Percentiles rank a stretch among this genome's conserved stretches.
These are phyloP conservation scores for Taiwanofungus camphoratus DNA, from an alignment of 1,284 basidiomycete genomes.

Conservation along the genomic window DNA sequence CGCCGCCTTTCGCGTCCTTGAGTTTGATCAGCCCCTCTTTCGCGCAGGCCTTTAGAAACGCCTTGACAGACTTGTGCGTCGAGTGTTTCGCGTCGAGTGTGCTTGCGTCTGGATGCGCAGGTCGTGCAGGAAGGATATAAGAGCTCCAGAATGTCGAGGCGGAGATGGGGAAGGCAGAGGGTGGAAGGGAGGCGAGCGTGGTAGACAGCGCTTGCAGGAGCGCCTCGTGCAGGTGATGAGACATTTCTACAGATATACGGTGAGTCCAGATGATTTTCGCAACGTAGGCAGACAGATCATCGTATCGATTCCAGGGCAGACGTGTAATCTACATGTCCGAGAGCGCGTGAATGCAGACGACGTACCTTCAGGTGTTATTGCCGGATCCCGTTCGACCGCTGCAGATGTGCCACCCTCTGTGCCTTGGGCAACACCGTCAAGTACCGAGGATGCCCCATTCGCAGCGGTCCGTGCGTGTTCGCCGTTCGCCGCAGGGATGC, in stretches of 20 bases:
- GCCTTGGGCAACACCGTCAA: not conserved
- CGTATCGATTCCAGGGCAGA: slow-evolving; percentile 1
- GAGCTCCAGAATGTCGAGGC: slow-evolving; percentile 74
- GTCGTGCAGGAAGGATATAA: slow-evolving; percentile 71
- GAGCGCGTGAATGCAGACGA: not conserved
- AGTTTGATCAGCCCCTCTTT: slow-evolving; percentile 69
- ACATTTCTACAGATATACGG: slow-evolving; percentile 44
- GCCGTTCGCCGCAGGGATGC: not conserved
- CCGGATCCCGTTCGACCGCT: slow-evolving; percentile 5
- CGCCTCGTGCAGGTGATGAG: slow-evolving; percentile 57
- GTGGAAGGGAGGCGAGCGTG: slow-evolving; percentile 40
- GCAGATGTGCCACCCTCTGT: slow-evolving; percentile 8
- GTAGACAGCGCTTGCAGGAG: slow-evolving; percentile 65
- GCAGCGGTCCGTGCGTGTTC: not conserved
- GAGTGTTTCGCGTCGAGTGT: slow-evolving; percentile 61
- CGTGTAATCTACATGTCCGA: not conserved
- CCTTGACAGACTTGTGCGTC: slow-evolving; percentile 72
- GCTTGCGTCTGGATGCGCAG: slow-evolving; percentile 41
- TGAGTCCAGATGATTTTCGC: slow-evolving; percentile 5
- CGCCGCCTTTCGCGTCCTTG: slow-evolving; percentile 68
- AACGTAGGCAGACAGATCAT: too few relatives aligned
- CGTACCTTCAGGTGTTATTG: slow-evolving; percentile 17
- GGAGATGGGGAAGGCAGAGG: slow-evolving; percentile 65
- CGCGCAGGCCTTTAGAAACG: slow-evolving; percentile 71
- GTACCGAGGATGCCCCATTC: not conserved